Conservation (phyloP, 306 rosid species). For the Cucurbita maxima region DNA sequence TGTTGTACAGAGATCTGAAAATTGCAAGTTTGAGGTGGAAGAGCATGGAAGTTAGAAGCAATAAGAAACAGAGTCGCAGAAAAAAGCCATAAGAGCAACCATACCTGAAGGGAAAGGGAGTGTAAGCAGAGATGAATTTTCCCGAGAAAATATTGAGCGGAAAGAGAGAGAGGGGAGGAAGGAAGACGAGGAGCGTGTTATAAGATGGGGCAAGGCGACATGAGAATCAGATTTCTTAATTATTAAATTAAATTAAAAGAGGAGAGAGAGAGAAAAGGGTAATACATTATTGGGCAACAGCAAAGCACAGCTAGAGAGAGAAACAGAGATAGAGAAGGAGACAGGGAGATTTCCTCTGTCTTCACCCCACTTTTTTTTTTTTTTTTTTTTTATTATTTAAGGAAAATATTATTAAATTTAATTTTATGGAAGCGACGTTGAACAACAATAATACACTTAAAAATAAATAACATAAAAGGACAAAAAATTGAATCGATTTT, state of each 20-base stretch:
- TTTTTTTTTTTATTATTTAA: neutral
- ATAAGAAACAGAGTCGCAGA: neutral
- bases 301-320: neutral
- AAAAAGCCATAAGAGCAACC: neutral
- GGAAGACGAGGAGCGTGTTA: neutral
- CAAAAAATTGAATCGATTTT: too few relatives aligned
- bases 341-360: neutral
- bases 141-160: neutral
- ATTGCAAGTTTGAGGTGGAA: neutral
- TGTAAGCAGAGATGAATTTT: neutral
- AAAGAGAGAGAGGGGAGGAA: neutral
- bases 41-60: neutral
- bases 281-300: constrained; percentile 1
- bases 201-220: neutral
- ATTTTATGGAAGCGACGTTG: too few relatives aligned
- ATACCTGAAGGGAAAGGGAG: neutral
- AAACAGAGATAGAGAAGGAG: neutral
- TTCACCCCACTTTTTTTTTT: too few relatives aligned
- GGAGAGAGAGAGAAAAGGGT: neutral
- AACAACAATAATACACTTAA: too few relatives aligned
- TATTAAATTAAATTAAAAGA: neutral
- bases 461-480: too few relatives aligned
- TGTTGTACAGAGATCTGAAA: neutral
- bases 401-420: neutral
- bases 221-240: neutral